Base-by-base conservation (phyloP, 2,329 filamentous ascomycete species). In the Colletotrichum tropicale region DNA sequence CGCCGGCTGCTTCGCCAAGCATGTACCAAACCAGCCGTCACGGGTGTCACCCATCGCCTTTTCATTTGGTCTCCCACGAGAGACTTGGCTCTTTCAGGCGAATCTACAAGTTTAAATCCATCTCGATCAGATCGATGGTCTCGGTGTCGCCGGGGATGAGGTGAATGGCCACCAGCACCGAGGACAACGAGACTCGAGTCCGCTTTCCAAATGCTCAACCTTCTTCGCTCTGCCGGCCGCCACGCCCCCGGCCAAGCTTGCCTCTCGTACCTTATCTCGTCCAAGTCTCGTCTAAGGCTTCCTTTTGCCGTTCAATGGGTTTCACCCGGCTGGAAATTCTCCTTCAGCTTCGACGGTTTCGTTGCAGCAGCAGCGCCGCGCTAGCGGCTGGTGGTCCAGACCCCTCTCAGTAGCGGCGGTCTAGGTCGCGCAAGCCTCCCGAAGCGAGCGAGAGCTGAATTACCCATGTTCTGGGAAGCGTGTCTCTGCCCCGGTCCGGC, bases 311-410 rank as follows among this genome's bases (percentile, higher is more conserved):
- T 71, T 55, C 52, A 21, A 21, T 32, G 26, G 15, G 28, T 66
- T 12, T 70, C 43, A 65, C 43, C 32, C 12, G 64, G 58, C 64
- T 73, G 69, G 56, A 48, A 36, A 60, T 43, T 56, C 28, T 21
- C 32, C n/a, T 68, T 65, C 64, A 73, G 58, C 64, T 68, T 75
- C 70, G 74, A 75, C 73, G 73, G 52, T 73, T 75, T 58, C 55
- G 43, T 62, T 28, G 64, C 62, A 34, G 73, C 38, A 52, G 10
- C 9, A 56, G 73, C 73, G 56, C 62, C 21, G 62, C 32, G 38
- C 56, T 72, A 60, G 43, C 52, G n/a, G 15, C 9, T n/a, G 9
- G 55, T 16, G 55, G 62, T 56, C 73, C 64, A 73, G 70, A 30
- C 58, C 32, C 15, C 36, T 34, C 48, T 38, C n/a, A 16, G 43